Conservation (phyloP, 1,139 yeast genomes). For the Kazachstania sp. region DNA sequence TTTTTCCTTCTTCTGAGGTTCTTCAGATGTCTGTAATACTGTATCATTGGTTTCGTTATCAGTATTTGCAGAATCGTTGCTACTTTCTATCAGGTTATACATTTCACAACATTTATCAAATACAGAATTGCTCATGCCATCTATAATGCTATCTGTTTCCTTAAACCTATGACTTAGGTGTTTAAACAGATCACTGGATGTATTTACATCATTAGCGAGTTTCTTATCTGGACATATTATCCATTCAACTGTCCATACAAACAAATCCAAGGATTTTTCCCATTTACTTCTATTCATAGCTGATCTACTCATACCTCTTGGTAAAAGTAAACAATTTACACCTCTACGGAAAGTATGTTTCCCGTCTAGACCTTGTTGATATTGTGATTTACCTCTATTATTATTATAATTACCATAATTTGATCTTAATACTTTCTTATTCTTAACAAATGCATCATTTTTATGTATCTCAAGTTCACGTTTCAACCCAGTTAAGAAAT, state of each 20-base stretch:
- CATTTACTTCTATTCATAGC: slow-evolving; percentile 60
- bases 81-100: slow-evolving; percentile 7
- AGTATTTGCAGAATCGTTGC: not conserved
- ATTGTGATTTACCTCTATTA: slow-evolving; percentile 1
- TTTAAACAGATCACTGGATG: slow-evolving; percentile 14
- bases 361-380: slow-evolving; percentile 5
- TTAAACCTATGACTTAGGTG: slow-evolving; percentile 42
- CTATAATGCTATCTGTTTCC: slow-evolving; percentile 23
- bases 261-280: slow-evolving; percentile 55
- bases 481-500: slow-evolving; percentile 56
- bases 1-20: slow-evolving; percentile 11
- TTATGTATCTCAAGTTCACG: slow-evolving; percentile 47
- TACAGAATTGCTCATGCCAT: slow-evolving; percentile 25
- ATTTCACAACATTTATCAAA: slow-evolving; percentile 22
- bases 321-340: slow-evolving; percentile 45
- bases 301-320: slow-evolving; percentile 72
- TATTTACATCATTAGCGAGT: slow-evolving; percentile 15
- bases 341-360: slow-evolving; percentile 38
- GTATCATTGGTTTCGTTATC: not conserved
- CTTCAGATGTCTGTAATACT: not conserved
- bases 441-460: slow-evolving; percentile 37
- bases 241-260: slow-evolving; percentile 81
- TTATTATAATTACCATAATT: slow-evolving; percentile 9
- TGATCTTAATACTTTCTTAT: slow-evolving; percentile 26
- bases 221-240: slow-evolving; percentile 33